Evolutionary conservation across 2,329 filamentous ascomycete genomes (phyloP).

Genomic region (Penicillium sp.): DNA sequence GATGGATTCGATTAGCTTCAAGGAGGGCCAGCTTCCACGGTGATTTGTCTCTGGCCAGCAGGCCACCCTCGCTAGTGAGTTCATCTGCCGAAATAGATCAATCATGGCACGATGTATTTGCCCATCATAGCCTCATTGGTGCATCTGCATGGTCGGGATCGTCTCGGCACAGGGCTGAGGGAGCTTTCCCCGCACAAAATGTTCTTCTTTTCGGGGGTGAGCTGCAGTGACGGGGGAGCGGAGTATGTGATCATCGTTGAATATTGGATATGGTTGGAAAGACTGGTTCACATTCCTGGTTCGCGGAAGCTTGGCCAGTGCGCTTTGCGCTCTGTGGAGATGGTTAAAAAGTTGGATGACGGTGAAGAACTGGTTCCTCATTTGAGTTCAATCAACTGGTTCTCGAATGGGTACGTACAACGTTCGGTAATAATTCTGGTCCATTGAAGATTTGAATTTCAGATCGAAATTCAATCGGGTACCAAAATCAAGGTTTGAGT

Average conservation of each 20-base stretch:
- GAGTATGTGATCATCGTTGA: conserved; percentile 1
- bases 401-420: neutral
- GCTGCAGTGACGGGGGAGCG: neutral
- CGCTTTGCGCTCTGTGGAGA: neutral
- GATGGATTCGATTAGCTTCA: neutral
- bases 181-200: conserved; percentile 5
- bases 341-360: neutral
- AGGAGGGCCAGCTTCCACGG: conserved; percentile 2
- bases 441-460: neutral
- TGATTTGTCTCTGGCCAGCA: neutral
- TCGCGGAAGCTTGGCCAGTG: neutral
- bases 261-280: neutral
- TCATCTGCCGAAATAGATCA: neutral
- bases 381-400: neutral
- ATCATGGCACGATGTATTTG: neutral
- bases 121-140: neutral
- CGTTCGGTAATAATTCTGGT: neutral
- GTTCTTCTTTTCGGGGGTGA: neutral
- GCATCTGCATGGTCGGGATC: neutral
- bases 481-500: neutral
- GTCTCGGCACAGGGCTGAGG: conserved; percentile 3
- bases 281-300: neutral
- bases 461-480: neutral
- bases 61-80: conserved; percentile 1
- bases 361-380: neutral